Conservation (phyloP, 257 asterid genomes). For the Solanum stenotomum region DNA sequence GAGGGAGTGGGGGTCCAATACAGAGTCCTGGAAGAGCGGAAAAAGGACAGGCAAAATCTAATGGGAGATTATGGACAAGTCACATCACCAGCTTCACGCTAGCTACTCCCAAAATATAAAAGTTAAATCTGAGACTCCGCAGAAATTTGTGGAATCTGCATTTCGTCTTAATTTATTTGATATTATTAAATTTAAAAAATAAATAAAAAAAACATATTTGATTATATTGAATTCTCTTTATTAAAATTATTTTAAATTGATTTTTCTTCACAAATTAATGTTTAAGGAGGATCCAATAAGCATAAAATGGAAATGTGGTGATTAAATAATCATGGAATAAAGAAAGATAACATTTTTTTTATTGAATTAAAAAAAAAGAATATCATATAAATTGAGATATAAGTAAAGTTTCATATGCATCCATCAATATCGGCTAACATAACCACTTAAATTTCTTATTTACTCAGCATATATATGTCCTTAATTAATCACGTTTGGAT, state of each 20-base stretch:
- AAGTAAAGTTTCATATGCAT: neutral
- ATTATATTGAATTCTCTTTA: neutral
- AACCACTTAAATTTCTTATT: neutral
- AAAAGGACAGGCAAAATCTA: neutral
- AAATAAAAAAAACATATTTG: too few species aligned
- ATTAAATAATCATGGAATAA: too few species aligned
- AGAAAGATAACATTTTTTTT: too few species aligned
- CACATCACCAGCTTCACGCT: conserved; percentile 27
- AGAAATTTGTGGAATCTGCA: neutral
- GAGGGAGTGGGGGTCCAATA: neutral
- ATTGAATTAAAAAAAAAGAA: too few species aligned
- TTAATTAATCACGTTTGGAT: too few species aligned
- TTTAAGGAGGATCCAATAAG: neutral
- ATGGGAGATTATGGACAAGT: conserved; percentile 7
- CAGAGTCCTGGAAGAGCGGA: neutral
- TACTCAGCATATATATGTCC: neutral
- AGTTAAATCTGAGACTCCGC: neutral
- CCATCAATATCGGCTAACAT: neutral
- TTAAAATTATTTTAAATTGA: neutral
- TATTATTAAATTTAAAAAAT: neutral
- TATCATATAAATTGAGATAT: too few species aligned
- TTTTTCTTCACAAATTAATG: neutral
- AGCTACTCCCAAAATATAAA: neutral
- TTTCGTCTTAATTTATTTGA: neutral
- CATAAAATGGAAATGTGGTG: neutral